Percentiles rank a stretch among this genome's conserved stretches.
phyloP scores from a whole-genome alignment of 23 red algal genomes.

The Gracilaria gracilis region DNA sequence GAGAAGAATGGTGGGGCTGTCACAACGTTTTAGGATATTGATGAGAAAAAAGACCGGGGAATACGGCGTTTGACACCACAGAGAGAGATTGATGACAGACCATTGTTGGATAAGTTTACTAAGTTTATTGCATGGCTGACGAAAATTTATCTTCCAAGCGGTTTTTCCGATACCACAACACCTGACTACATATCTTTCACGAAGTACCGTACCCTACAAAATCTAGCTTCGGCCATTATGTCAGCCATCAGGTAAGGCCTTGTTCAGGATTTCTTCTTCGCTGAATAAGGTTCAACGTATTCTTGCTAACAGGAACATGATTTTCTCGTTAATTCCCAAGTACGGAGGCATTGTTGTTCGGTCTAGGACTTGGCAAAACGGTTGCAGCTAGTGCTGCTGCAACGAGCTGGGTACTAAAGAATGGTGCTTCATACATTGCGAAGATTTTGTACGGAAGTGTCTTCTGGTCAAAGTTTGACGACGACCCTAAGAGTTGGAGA shows the following conservation, averaged over 20 bases:
- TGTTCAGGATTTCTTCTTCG: background rate
- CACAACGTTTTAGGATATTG: slow-evolving; percentile 11
- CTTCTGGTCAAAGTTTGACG: slow-evolving; percentile 92
- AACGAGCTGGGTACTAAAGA: slow-evolving; percentile 91
- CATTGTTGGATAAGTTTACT: slow-evolving; percentile 55
- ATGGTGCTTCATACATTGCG: slow-evolving; percentile 89
- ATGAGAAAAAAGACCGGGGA: background rate
- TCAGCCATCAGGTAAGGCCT: slow-evolving; percentile 70
- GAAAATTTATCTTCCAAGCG: slow-evolving; percentile 85
- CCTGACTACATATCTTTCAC: slow-evolving; percentile 94
- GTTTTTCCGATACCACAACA: slow-evolving; percentile 91
- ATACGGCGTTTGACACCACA: background rate
- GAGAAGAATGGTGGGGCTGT: slow-evolving; percentile 41
- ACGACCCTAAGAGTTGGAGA: slow-evolving; percentile 92
- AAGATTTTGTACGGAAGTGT: slow-evolving; percentile 92
- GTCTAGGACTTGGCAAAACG: slow-evolving; percentile 90
- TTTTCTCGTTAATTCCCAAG: slow-evolving; percentile 16
- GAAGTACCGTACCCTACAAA: slow-evolving; percentile 93
- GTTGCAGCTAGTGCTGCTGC: slow-evolving; percentile 86
- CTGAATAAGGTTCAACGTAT: background rate
- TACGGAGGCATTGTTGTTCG: slow-evolving; percentile 94
- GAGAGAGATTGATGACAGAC: slow-evolving; percentile 56
- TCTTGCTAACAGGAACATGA: background rate
- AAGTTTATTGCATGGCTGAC: slow-evolving; percentile 78
- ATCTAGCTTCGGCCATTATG: slow-evolving; percentile 94